phyloP scores from a whole-genome alignment of 352 stramenopile genomes.

The Hyaloperonospora brassicae region DNA sequence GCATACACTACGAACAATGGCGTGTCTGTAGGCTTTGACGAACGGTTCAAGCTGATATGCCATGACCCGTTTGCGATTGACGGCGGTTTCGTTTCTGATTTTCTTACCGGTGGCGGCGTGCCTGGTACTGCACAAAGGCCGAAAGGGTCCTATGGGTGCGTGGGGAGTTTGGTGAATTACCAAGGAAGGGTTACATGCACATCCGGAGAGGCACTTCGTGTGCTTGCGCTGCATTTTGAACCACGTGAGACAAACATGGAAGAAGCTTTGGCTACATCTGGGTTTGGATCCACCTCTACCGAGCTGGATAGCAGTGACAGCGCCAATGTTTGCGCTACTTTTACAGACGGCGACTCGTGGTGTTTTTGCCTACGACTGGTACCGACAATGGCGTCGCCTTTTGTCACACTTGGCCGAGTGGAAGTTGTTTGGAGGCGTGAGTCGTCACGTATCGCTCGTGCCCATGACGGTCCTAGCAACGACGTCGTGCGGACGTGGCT shows the following conservation, averaged over 20 bases:
- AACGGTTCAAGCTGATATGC: slow-evolving; percentile 57
- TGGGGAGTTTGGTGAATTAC: slow-evolving; percentile 58
- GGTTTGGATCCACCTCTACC: slow-evolving; percentile 27
- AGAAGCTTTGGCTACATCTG: slow-evolving; percentile 29
- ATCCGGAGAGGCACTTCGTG: slow-evolving; percentile 39
- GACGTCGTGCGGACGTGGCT: slow-evolving; percentile 61
- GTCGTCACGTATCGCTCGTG: slow-evolving; percentile 20
- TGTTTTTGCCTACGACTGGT: slow-evolving; percentile 57
- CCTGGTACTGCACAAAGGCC: slow-evolving; percentile 19
- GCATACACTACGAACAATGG: slow-evolving; percentile 62
- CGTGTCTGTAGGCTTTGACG: slow-evolving; percentile 53
- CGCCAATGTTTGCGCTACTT: slow-evolving; percentile 23
- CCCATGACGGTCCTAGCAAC: slow-evolving; percentile 19
- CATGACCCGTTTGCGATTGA: slow-evolving; percentile 51
- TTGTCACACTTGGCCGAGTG: slow-evolving; percentile 47
- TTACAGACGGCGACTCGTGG: slow-evolving; percentile 51
- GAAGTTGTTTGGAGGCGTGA: slow-evolving; percentile 56
- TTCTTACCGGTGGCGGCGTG: slow-evolving; percentile 36
- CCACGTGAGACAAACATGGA: slow-evolving; percentile 28
- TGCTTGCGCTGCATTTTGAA: slow-evolving; percentile 54
- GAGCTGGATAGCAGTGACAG: slow-evolving; percentile 5
- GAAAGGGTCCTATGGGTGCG: slow-evolving; percentile 47
- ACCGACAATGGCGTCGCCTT: slow-evolving; percentile 32
- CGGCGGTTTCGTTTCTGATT: slow-evolving; percentile 57
- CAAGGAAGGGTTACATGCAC: slow-evolving; percentile 47